phyloP scores from a whole-genome alignment of 2,329 filamentous ascomycete genomes.

The Calonectria leucothoes region DNA sequence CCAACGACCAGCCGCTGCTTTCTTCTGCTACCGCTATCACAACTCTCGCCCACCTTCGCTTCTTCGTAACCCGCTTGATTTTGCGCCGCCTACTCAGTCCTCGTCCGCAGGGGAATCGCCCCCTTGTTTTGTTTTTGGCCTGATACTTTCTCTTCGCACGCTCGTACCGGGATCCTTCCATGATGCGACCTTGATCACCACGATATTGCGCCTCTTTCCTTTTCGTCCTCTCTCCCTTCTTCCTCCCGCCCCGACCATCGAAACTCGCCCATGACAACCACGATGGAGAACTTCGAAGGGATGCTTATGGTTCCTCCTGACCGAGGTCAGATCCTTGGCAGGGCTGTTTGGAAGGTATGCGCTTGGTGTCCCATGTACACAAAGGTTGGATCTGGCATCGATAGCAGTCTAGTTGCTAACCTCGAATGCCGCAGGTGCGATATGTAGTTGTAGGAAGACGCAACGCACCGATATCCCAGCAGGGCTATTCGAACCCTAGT shows the following conservation, averaged over 20 bases:
- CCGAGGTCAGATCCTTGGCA: constrained; percentile 61
- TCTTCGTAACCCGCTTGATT: background rate
- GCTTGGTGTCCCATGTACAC: constrained; percentile 7
- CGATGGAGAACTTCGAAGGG: constrained; percentile 57
- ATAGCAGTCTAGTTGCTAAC: constrained; percentile 9
- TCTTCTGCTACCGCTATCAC: background rate
- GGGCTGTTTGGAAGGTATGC: constrained; percentile 64
- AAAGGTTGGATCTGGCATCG: background rate
- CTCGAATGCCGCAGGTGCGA: constrained; percentile 59
- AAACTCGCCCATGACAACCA: constrained; percentile 13
- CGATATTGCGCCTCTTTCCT: constrained; percentile 2
- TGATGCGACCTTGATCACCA: constrained; percentile 40
- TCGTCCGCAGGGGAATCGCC: background rate
- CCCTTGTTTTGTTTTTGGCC: background rate
- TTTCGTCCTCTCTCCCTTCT: background rate
- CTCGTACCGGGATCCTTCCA: constrained; percentile 23
- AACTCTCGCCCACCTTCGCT: background rate
- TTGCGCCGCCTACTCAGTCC: background rate
- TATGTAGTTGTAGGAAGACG: constrained; percentile 67
- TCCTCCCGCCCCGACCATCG: background rate
- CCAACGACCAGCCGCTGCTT: background rate
- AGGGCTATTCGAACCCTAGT: constrained; percentile 48
- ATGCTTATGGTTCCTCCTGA: constrained; percentile 63
- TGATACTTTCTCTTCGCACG: constrained; percentile 1
- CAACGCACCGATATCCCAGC: constrained; percentile 46